Percentiles rank a stretch among this genome's conserved stretches.
phyloP scores from a whole-genome alignment of 23 red algal genomes.

The Cyanidiococcus yangmingshanensis region DNA sequence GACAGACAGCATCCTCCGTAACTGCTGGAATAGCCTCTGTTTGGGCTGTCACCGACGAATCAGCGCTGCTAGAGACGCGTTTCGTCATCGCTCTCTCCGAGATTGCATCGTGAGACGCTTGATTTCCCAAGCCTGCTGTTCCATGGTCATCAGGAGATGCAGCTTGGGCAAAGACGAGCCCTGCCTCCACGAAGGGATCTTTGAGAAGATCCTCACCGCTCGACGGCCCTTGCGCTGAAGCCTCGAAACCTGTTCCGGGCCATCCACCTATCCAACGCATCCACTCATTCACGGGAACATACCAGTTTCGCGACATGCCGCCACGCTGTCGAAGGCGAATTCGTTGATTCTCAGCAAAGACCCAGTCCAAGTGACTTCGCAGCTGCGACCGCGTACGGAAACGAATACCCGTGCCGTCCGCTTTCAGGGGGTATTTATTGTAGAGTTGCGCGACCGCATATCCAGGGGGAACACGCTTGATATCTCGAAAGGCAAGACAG shows the following conservation, averaged over 20 bases:
- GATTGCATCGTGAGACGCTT: too few species aligned
- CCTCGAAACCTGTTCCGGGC: slow-evolving; percentile 10
- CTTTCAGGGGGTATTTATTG: not conserved
- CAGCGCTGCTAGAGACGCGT: not conserved
- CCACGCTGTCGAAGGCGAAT: slow-evolving; percentile 1
- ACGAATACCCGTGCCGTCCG: slow-evolving; percentile 10
- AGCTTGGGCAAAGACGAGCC: not conserved
- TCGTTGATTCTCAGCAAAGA: slow-evolving; percentile 16
- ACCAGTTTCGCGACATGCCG: slow-evolving; percentile 16
- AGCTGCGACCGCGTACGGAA: slow-evolving; percentile 14
- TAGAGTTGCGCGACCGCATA: not conserved
- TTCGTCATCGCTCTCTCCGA: too few species aligned
- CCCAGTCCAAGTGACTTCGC: slow-evolving; percentile 8
- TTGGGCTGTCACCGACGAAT: not conserved
- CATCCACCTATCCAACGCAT: not conserved
- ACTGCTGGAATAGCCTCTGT: not conserved
- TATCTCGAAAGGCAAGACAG: not conserved
- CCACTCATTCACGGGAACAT: not conserved
- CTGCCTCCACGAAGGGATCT: not conserved
- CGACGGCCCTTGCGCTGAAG: not conserved
- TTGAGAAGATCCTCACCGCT: not conserved
- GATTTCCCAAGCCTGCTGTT: not conserved
- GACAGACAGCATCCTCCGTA: slow-evolving; percentile 7
- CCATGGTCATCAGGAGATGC: not conserved
- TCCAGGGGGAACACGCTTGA: not conserved